Evolutionary conservation across 1,139 yeast species (phyloP), one percentile per base, ranked within the genome.

Genomic region (Debaryomyces subglobosus): DNA sequence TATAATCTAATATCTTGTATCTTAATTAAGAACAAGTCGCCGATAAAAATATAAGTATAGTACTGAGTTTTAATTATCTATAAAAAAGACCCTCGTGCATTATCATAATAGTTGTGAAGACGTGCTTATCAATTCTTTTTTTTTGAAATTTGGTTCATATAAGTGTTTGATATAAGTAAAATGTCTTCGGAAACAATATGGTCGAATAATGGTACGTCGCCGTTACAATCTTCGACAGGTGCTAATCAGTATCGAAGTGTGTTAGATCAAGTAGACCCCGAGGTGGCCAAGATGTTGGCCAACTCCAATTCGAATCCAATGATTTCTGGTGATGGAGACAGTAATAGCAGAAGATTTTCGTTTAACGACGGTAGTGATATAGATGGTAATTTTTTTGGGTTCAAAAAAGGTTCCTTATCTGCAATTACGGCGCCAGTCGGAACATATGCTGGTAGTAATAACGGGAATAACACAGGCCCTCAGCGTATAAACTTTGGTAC

Each of bases 391-490:
- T 61, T 74, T 12, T 78, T 79, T 59, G 79, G 81, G 7, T 65
- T 76, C 52, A 76, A 74, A 53, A 67, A 74, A 49, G 81, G 81
- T 5, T 68, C 84, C 0, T 65, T 78, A 39, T 78, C 82, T 1
- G 82, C 75, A 16, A 72, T 69, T 44, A 74, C 79, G 25, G 74
- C 71, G 8, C 78, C 79, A 2, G 71, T 63, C 13, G 72, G 70
- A 56, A 33, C 40, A 6, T 63, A 42, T 27, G 44, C 53, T 21
- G 53, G 51, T 20, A 39, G 50, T 23, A 49, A 45, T 20, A 33
- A 47, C n/a, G 45, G 47, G 16, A 46, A 46, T 32, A 27, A 44
- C 29, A 38, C 46, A 39, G 47, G 43, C 15, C 42, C 47, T 12
- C 59, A 53, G 39, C 60, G 64, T 13, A 53, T 71, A 24, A 71